Percentiles rank a stretch among this genome's conserved stretches.
Conservation (phyloP, 2,329 filamentous ascomycete species). For the Torrubiellomyces zombiae region DNA sequence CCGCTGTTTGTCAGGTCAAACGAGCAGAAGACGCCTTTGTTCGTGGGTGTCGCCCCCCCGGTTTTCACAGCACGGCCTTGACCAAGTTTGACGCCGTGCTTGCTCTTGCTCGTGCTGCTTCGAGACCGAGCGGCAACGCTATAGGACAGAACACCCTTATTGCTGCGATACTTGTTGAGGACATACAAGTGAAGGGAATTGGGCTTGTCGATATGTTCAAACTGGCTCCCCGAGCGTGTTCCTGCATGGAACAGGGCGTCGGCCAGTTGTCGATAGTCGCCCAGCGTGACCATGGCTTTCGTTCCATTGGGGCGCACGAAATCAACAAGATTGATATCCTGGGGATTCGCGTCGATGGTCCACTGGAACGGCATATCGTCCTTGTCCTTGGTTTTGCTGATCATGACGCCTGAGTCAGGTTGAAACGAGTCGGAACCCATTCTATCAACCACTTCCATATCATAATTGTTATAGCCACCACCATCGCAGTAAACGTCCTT, state of each 20-base stretch:
- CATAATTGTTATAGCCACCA: conserved; percentile 31
- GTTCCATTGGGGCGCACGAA: conserved; percentile 32
- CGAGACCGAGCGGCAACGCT: conserved; percentile 29
- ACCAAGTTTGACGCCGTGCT: conserved; percentile 18
- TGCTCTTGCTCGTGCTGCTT: conserved; percentile 11
- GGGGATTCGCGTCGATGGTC: conserved; percentile 35
- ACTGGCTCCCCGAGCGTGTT: conserved; percentile 31
- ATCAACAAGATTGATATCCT: conserved; percentile 32
- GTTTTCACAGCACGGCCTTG: conserved; percentile 15
- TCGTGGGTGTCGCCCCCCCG: conserved; percentile 10
- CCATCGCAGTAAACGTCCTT: conserved; percentile 33
- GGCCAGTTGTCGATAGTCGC: conserved; percentile 35
- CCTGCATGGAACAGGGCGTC: conserved; percentile 39
- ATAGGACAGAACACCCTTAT: conserved; percentile 27
- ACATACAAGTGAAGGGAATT: conserved; percentile 35
- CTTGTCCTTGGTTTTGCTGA: conserved; percentile 33
- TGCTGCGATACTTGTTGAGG: conserved; percentile 23
- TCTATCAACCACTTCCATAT: conserved; percentile 34
- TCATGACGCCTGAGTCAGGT: conserved; percentile 33
- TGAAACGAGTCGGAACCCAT: conserved; percentile 37
- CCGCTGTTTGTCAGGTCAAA: conserved; percentile 32
- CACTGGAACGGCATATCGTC: conserved; percentile 33
- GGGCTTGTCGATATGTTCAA: conserved; percentile 27
- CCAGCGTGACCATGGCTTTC: conserved; percentile 27
- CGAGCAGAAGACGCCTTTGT: conserved; percentile 22